Evolutionary conservation across 2,329 filamentous ascomycete genomes (phyloP).

Genomic region (Beauveria scarabaeidicola): DNA sequence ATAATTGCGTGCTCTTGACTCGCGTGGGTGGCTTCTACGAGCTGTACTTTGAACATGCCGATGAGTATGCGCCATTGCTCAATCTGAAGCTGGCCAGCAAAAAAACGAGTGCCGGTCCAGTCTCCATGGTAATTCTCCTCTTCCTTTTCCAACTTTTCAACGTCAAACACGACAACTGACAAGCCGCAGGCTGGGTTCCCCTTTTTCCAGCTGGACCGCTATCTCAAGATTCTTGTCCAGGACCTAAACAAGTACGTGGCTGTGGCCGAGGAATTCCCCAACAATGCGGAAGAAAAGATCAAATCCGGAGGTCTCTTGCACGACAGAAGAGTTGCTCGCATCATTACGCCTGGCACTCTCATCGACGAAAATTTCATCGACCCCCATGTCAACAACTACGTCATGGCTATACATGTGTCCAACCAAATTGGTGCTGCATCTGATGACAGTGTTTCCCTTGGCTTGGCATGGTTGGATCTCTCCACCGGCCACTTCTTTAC

Average conservation of each 20-base stretch:
- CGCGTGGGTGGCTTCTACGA: conserved; percentile 96
- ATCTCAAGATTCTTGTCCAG: conserved; percentile 85
- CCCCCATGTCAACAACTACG: conserved; percentile 85
- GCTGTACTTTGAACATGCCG: conserved; percentile 92
- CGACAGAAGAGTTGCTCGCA: conserved; percentile 73
- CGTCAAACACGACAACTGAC: neutral
- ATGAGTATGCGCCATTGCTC: conserved; percentile 76
- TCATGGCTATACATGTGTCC: conserved; percentile 65
- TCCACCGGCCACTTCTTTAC: conserved; percentile 94
- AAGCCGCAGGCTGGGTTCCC: conserved; percentile 72
- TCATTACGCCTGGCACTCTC: conserved; percentile 88
- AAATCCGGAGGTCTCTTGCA: conserved; percentile 75
- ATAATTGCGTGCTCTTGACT: conserved; percentile 83
- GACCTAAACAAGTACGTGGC: conserved; percentile 87
- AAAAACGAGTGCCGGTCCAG: conserved; percentile 66
- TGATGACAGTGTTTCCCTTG: conserved; percentile 37
- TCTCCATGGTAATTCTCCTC: conserved; percentile 64
- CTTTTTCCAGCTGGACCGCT: conserved; percentile 84
- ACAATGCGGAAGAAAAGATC: conserved; percentile 58
- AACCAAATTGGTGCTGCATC: neutral
- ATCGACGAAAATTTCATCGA: conserved; percentile 98
- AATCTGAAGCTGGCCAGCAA: conserved; percentile 80
- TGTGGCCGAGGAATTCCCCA: conserved; percentile 85
- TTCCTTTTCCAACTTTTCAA: conserved; percentile 7
- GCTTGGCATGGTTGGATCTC: conserved; percentile 87